These are phyloP conservation scores for Nematodospora valgi DNA, from an alignment of 805 yeast species.

Conservation along the genomic window DNA sequence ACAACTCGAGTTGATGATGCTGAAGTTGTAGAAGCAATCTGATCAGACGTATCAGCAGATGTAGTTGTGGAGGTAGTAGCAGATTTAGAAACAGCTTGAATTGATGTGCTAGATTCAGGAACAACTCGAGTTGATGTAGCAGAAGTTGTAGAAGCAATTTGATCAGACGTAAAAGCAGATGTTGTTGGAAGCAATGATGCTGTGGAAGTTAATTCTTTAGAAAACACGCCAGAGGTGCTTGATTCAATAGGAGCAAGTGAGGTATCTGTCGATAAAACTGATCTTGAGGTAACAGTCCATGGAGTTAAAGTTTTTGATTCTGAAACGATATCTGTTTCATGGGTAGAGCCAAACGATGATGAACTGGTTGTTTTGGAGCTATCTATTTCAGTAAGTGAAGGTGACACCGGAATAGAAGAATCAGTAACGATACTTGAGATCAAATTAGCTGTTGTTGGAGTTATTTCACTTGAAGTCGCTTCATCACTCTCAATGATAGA, in stretches of 20 bases:
- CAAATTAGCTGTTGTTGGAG: too few species aligned
- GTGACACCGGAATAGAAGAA: not conserved
- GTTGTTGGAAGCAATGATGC: too few species aligned
- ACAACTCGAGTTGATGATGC: not conserved
- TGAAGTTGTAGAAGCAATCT: not conserved
- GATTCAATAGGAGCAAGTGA: too few species aligned
- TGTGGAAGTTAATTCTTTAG: constrained; percentile 3
- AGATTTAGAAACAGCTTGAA: not conserved
- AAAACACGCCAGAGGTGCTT: not conserved
- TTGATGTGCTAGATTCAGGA: not conserved
- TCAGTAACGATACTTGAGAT: not conserved
- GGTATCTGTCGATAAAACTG: too few species aligned
- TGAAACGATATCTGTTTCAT: too few species aligned
- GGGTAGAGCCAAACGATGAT: too few species aligned
- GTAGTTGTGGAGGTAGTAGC: not conserved
- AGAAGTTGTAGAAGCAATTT: too few species aligned
- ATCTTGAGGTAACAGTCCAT: too few species aligned
- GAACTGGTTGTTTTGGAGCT: too few species aligned
- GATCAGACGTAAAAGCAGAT: not conserved
- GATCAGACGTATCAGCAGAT: constrained; percentile 1
- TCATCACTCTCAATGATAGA: not conserved
- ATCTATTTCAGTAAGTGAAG: too few species aligned
- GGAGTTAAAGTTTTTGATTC: too few species aligned
- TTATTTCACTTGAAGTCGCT: not conserved
- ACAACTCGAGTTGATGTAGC: not conserved